phyloP scores from a whole-genome alignment of 2,329 filamentous ascomycete species.

The Talaromyces sp. region DNA sequence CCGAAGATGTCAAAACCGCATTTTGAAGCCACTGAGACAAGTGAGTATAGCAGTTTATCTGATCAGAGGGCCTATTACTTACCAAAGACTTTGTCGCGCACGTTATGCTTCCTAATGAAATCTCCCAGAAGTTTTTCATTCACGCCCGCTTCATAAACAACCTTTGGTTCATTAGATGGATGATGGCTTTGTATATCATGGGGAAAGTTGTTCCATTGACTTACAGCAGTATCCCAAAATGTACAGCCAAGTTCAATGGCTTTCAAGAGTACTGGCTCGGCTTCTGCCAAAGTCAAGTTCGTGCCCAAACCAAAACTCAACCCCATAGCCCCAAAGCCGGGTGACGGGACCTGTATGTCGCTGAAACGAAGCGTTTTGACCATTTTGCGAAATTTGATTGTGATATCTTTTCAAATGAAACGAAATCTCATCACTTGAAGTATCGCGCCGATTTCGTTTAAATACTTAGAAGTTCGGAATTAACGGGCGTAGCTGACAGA shows the following conservation, averaged over 20 bases:
- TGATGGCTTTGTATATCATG: neutral
- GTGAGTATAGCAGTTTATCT: no score
- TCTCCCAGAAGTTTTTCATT: constrained; percentile 56
- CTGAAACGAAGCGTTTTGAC: constrained; percentile 47
- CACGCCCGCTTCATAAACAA: constrained; percentile 51
- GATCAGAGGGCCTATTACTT: constrained; percentile 15
- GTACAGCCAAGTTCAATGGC: constrained; percentile 53
- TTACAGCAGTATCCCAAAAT: constrained; percentile 52
- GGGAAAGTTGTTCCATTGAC: constrained; percentile 18
- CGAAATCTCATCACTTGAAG: no score
- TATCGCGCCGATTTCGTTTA: no score
- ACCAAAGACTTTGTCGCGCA: constrained; percentile 55
- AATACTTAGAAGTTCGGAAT: no score
- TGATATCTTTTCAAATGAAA: neutral
- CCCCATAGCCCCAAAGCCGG: constrained; percentile 57
- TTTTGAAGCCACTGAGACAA: constrained; percentile 53
- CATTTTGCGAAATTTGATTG: constrained; percentile 29
- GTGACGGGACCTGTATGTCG: constrained; percentile 43
- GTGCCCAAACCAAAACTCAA: constrained; percentile 49
- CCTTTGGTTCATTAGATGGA: constrained; percentile 29
- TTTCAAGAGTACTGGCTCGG: constrained; percentile 54
- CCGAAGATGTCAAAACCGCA: constrained; percentile 49
- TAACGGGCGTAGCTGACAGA: no score
- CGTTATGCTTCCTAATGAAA: constrained; percentile 55
- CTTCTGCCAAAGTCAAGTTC: constrained; percentile 48